phyloP scores from a whole-genome alignment of 2,329 filamentous ascomycete species.

The Curvularia sp. region DNA sequence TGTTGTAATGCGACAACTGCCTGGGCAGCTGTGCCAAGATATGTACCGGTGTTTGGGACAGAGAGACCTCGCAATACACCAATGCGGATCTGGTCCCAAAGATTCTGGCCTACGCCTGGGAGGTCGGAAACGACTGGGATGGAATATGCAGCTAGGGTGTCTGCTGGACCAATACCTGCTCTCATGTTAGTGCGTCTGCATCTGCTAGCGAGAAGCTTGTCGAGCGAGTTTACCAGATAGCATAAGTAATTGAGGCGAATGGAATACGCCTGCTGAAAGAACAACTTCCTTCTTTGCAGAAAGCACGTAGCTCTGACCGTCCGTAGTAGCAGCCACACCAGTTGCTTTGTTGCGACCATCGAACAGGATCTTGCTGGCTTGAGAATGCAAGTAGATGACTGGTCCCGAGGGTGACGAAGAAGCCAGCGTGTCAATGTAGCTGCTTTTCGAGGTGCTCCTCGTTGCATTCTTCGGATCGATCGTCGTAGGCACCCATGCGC shows the following conservation, averaged over 20 bases:
- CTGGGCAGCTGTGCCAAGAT: conserved; percentile 23
- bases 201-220: not conserved
- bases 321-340: conserved; percentile 43
- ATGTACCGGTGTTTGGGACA: conserved; percentile 32
- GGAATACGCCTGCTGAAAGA: conserved; percentile 52
- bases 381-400: conserved; percentile 22
- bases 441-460: conserved; percentile 31
- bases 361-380: conserved; percentile 28
- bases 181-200: not conserved
- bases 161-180: conserved; percentile 48
- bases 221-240: conserved; percentile 33
- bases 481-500: conserved; percentile 36
- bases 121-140: conserved; percentile 34
- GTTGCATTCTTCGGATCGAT: conserved; percentile 39
- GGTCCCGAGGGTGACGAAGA: conserved; percentile 10
- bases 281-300: conserved; percentile 52
- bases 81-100: conserved; percentile 36
- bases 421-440: conserved; percentile 24
- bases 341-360: conserved; percentile 23
- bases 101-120: conserved; percentile 40
- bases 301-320: conserved; percentile 19
- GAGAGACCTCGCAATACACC: conserved; percentile 26
- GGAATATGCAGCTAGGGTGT: conserved; percentile 19
- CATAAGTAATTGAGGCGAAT: conserved; percentile 51
- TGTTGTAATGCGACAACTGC: conserved; percentile 20